phyloP scores from a whole-genome alignment of 768 basidiomycete genomes.

The Suillus occidentalis region DNA sequence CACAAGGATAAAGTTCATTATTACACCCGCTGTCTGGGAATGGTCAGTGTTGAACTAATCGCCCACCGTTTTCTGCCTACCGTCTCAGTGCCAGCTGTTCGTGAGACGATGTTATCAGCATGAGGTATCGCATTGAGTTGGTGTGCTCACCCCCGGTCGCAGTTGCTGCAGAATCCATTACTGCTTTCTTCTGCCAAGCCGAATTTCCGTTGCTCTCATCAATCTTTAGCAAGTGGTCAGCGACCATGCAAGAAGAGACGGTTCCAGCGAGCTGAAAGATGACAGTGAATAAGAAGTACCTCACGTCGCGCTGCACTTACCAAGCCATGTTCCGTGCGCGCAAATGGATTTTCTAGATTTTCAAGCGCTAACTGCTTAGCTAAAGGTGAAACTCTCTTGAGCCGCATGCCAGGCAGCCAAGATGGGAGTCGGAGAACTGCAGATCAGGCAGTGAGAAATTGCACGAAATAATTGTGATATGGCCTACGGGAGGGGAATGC shows the following conservation, averaged over 20 bases:
- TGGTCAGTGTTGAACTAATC: neutral
- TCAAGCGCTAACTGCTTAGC: neutral
- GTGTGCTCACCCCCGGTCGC: conserved; percentile 6
- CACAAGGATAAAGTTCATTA: conserved; percentile 11
- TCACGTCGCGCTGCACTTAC: neutral
- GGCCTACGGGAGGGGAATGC: conserved; percentile 9
- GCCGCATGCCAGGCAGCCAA: conserved; percentile 10
- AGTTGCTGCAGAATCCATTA: conserved; percentile 9
- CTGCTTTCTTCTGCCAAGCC: neutral
- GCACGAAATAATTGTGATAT: neutral
- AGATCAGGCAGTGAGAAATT: neutral
- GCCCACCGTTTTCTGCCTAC: neutral
- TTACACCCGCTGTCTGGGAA: conserved; percentile 4
- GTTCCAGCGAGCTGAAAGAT: neutral
- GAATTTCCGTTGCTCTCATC: conserved; percentile 3
- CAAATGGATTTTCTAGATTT: conserved; percentile 3
- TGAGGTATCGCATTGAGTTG: neutral
- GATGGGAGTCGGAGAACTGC: conserved; percentile 8
- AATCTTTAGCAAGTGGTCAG: conserved; percentile 6
- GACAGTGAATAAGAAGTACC: neutral
- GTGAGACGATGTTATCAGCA: neutral
- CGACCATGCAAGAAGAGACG: conserved; percentile 10
- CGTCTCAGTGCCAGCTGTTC: conserved; percentile 9
- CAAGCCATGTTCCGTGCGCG: neutral
- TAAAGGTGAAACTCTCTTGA: neutral